These are phyloP conservation scores for Protomyces inouyei DNA, from an alignment of 1,139 yeast genomes.

Conservation along the genomic window DNA sequence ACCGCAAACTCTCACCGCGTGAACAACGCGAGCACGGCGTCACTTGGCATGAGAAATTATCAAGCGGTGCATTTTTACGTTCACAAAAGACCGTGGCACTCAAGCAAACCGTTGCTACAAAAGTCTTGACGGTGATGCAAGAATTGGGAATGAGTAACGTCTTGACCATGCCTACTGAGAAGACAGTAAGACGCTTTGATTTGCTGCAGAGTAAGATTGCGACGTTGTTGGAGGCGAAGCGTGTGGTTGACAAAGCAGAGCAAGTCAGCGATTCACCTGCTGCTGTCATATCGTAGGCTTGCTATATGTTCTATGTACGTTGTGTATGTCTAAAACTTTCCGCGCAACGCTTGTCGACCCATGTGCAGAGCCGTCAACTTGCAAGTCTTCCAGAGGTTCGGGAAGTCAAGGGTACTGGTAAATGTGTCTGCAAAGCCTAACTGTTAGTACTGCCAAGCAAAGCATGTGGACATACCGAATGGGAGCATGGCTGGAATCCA, in stretches of 20 bases:
- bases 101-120: constrained; percentile 69
- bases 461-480: constrained; percentile 47
- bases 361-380: constrained; percentile 74
- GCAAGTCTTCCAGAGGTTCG: constrained; percentile 62
- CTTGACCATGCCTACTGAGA: constrained; percentile 86
- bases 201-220: constrained; percentile 67
- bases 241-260: constrained; percentile 79
- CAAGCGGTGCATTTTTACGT: constrained; percentile 74
- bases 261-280: background rate
- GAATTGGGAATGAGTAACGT: constrained; percentile 71
- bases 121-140: constrained; percentile 64
- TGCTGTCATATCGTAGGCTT: background rate
- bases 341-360: constrained; percentile 58
- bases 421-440: constrained; percentile 65
- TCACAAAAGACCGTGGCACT: constrained; percentile 60
- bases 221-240: constrained; percentile 73
- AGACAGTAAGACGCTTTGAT: constrained; percentile 74
- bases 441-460: background rate
- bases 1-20: constrained; percentile 58
- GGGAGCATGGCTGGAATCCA: constrained; percentile 99
- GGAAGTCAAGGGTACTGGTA: constrained; percentile 72
- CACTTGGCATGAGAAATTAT: constrained; percentile 71
- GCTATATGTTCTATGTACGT: background rate
- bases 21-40: constrained; percentile 87
- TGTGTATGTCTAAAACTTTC: constrained; percentile 51